Evolutionary conservation across 78 protist genomes (phyloP), one percentile per base, ranked within the genome.

Genomic region (Acrasis kona): DNA sequence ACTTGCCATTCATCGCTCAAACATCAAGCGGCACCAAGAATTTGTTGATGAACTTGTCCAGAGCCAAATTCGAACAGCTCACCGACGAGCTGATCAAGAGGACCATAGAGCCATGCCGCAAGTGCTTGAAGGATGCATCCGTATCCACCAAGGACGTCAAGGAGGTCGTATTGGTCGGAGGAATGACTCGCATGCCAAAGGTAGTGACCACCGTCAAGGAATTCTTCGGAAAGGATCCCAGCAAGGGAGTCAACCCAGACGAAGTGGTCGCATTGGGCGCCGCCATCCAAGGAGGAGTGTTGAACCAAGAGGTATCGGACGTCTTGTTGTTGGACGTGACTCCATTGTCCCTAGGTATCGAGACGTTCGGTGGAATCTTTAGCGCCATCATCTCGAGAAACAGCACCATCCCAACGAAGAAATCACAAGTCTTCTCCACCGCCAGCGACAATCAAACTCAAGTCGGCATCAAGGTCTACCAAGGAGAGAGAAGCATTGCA

Each of bases 211-310:
- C 72, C 2, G 98, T 93, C 68, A 65, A 87, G 78, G 30, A 65
- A 57, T 1, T 95, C 68, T 94, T 92, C 84, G 82, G 85, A 7
- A 77, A 83, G 65, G 88, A 89, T 42, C 97, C 99, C 37, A 85
- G 78, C 92, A 88, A 87, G 88, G 93, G 95, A 10, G 98, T 98
- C 74, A 97, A 98, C 84, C 99, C 99, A 19, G 99, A 98, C 78
- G 99, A 97, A 80, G 99, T 92, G 30, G 99, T 98, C 29, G 99
- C 99, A 2, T 79, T 88, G 39, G 99, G 99, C 31, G 99, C 99
- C 35, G 99, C 99, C 80, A 93, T 98, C 77, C 98, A 95, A 89
- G 99, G 97, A 31, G 97, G 96, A 41, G 89, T 98, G 28, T 81
- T 97, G n/a, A 39, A 57, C 10, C 99, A 99, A 37, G 90, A 84